Percentiles rank a stretch among this genome's conserved stretches.
Conservation (phyloP, 2,329 filamentous ascomycete genomes). For the Fusarium falciforme region DNA sequence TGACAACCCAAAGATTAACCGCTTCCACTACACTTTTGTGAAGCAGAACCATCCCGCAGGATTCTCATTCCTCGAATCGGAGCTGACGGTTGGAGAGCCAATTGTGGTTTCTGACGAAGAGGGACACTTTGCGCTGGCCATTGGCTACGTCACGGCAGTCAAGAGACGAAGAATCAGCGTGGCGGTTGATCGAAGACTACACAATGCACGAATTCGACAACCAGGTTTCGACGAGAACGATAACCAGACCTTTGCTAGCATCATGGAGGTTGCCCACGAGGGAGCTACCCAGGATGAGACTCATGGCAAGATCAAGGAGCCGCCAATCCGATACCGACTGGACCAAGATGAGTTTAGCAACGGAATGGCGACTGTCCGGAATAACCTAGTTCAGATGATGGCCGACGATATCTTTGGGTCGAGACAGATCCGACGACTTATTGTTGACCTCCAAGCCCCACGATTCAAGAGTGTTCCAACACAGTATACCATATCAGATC, state of each 20-base stretch:
- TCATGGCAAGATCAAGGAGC: slow-evolving; percentile 62
- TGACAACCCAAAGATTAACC: slow-evolving; percentile 85
- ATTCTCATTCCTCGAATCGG: slow-evolving; percentile 92
- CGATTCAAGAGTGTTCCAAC: slow-evolving; percentile 76
- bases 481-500: slow-evolving; percentile 70
- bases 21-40: slow-evolving; percentile 86
- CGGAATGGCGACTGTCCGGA: slow-evolving; percentile 93
- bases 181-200: slow-evolving; percentile 88
- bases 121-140: slow-evolving; percentile 93
- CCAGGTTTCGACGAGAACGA: slow-evolving; percentile 78
- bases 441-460: slow-evolving; percentile 81
- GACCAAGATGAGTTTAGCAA: slow-evolving; percentile 99
- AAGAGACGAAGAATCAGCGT: slow-evolving; percentile 82
- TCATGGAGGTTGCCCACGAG: slow-evolving; percentile 82
- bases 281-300: slow-evolving; percentile 64
- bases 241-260: slow-evolving; percentile 90
- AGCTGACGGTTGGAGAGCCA: slow-evolving; percentile 87
- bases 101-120: slow-evolving; percentile 96
- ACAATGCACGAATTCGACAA: slow-evolving; percentile 83
- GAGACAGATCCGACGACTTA: slow-evolving; percentile 78
- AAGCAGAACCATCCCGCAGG: slow-evolving; percentile 71
- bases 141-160: slow-evolving; percentile 87
- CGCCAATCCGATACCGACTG: slow-evolving; percentile 79
- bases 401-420: slow-evolving; percentile 78
- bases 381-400: slow-evolving; percentile 95